Conservation (phyloP, 306 rosid genomes). For the Cyclanthera cordifolia region DNA sequence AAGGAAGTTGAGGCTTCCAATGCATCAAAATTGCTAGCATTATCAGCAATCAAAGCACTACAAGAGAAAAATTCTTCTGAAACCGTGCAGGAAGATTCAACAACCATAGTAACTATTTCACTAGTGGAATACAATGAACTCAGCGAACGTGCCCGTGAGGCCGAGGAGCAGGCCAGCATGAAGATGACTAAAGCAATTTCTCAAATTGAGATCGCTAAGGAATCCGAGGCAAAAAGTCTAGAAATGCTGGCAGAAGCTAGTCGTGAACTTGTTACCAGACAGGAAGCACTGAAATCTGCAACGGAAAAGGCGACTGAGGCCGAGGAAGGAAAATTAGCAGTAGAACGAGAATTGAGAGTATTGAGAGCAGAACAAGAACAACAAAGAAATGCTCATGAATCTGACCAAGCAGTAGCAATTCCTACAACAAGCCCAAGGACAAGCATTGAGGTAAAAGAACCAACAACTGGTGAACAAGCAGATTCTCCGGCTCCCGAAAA, state of each 20-base stretch:
- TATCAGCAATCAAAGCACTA: constrained; percentile 83
- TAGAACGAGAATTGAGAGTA: constrained; percentile 73
- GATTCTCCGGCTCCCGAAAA: constrained; percentile 28
- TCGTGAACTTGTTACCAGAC: constrained; percentile 52
- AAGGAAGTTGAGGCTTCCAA: constrained; percentile 92
- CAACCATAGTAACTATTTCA: constrained; percentile 62
- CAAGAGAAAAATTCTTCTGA: constrained; percentile 64
- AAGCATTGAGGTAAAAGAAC: constrained; percentile 40
- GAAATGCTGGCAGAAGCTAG: constrained; percentile 71
- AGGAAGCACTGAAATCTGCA: constrained; percentile 55
- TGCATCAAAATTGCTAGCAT: constrained; percentile 74
- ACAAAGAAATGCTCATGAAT: constrained; percentile 46
- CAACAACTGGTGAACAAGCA: constrained; percentile 20
- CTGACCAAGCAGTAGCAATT: constrained; percentile 34
- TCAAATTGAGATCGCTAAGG: constrained; percentile 62
- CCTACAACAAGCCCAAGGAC: constrained; percentile 44
- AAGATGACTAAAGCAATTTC: constrained; percentile 66
- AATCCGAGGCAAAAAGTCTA: constrained; percentile 59
- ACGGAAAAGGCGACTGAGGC: constrained; percentile 78
- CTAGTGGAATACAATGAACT: constrained; percentile 87
- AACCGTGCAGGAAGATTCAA: constrained; percentile 32
- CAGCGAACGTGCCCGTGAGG: constrained; percentile 72
- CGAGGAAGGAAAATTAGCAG: constrained; percentile 81
- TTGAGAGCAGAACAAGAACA: constrained; percentile 76
- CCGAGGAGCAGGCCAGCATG: constrained; percentile 73